Evolutionary conservation across 1,284 basidiomycete genomes (phyloP), one percentile per base, ranked within the genome.

Genomic region (Schizophyllum amplum): DNA sequence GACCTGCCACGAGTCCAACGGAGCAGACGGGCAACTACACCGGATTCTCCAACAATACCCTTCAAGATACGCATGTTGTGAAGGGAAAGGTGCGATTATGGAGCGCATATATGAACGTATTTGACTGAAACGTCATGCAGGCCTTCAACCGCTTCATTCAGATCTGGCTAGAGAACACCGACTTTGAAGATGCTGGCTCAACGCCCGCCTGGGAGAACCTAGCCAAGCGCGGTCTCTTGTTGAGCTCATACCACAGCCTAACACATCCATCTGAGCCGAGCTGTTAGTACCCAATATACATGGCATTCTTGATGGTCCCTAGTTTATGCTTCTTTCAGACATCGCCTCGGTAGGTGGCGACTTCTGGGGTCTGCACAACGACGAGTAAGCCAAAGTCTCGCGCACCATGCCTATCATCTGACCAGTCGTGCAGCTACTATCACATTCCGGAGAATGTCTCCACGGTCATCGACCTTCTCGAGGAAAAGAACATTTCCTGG

Each of bases 201-300:
- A 68, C 71, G 24, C 51, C 69, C 4, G 69, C 69, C 15, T 84
- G 87, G 68, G 68, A 72, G 55, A 67, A 69, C 53, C 71, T 87
- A 33, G 75, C 79, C 11, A 66, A 72, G 54, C 69, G 83, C 62
- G 83, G 83, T 15, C 70, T 87, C 56, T 65, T 75, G 4, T 71
- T 87, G 33, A 72, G 71, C 25, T 69, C 75, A 47, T 85, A 77
- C 68, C 81, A 81, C 62, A 80, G 71, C 0, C 61, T 86, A 26
- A 86, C 86, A 1, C 84, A 87, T 63, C 74, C 83, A 15, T 83
- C 81, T 0, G 78, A 87, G 66, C 84, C 85, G 20, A 84, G 86
- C 62, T 86, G 57, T 59, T 67, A 56, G 52, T 56, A 52, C 65
- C 13, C 62, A 63, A 4, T 52, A 56, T 15, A 51, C 24, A 20